A percentile compares a stretch with the other conserved stretches of the same genome.
Conservation (phyloP, 2,329 filamentous ascomycete genomes). For the Cytospora piceae region DNA sequence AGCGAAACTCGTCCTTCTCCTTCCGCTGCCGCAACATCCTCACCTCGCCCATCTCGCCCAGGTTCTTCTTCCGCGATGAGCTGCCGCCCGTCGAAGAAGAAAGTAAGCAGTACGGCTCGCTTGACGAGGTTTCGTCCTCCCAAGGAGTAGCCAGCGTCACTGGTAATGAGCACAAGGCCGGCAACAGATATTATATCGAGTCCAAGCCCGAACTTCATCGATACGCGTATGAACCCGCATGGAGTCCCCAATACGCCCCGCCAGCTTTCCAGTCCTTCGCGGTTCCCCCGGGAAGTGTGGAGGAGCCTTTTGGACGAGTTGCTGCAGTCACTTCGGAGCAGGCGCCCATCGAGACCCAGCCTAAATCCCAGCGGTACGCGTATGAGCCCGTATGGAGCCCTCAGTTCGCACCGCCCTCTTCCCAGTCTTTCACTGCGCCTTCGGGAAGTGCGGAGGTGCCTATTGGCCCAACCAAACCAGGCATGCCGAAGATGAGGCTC, state of each 20-base stretch:
- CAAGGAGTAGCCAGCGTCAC: constrained; percentile 10
- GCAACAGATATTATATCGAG: constrained; percentile 25
- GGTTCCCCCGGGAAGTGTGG: background rate
- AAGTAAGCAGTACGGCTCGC: constrained; percentile 35
- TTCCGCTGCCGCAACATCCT: constrained; percentile 56
- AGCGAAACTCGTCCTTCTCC: constrained; percentile 51
- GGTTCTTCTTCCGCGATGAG: constrained; percentile 42
- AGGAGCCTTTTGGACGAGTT: background rate
- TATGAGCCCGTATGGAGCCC: constrained; percentile 19
- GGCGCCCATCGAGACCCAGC: constrained; percentile 26
- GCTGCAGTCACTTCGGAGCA: background rate
- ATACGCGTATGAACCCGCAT: constrained; percentile 18
- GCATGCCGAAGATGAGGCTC: no score
- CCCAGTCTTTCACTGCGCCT: constrained; percentile 6
- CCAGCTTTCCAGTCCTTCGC: constrained; percentile 9
- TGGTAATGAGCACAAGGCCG: background rate
- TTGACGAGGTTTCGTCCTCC: constrained; percentile 30
- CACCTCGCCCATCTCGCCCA: constrained; percentile 43
- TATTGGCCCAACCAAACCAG: background rate
- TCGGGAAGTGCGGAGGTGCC: background rate
- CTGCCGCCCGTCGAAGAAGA: constrained; percentile 20
- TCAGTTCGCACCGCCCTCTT: background rate
- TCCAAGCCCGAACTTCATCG: constrained; percentile 16
- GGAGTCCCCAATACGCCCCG: constrained; percentile 9
- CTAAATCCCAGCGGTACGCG: constrained; percentile 3